Conservation (phyloP, 2,329 filamentous ascomycete genomes). For the Venturia effusa region DNA sequence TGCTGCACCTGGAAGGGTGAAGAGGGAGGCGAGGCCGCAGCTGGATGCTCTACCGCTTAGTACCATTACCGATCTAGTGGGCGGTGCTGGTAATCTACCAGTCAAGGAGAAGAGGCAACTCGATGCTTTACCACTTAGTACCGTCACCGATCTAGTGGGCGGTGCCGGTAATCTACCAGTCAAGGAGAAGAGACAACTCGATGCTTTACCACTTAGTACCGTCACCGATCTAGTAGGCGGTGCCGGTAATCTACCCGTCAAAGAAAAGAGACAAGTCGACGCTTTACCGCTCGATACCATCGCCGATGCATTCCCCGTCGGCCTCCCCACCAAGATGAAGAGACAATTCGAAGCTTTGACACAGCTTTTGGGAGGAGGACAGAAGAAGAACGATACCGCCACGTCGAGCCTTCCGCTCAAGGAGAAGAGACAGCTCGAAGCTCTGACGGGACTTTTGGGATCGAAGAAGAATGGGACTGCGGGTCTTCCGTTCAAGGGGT, state of each 20-base stretch:
- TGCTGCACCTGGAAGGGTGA: neutral
- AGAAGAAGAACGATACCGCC: neutral
- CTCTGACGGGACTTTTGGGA: neutral
- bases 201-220: too few relatives aligned
- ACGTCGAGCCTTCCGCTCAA: neutral
- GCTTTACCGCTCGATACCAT: too few relatives aligned
- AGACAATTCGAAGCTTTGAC: neutral
- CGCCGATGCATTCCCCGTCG: too few relatives aligned
- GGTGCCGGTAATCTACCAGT: neutral
- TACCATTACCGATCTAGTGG: too few relatives aligned
- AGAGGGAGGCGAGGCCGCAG: neutral
- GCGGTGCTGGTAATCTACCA: neutral
- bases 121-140: too few relatives aligned
- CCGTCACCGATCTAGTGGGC: too few relatives aligned
- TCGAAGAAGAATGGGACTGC: too few relatives aligned
- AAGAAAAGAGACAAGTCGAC: neutral
- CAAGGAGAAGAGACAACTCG: neutral
- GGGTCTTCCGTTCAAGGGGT: too few relatives aligned
- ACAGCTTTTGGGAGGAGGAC: neutral
- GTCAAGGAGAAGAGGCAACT: neutral
- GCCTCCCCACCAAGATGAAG: neutral
- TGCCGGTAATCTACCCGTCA: neutral
- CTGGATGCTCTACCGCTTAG: too few relatives aligned
- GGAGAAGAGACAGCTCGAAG: neutral
- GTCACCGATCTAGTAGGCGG: too few relatives aligned